These are phyloP conservation scores for Phytophthora kernoviae DNA, from an alignment of 352 stramenopile species.

Conservation along the genomic window DNA sequence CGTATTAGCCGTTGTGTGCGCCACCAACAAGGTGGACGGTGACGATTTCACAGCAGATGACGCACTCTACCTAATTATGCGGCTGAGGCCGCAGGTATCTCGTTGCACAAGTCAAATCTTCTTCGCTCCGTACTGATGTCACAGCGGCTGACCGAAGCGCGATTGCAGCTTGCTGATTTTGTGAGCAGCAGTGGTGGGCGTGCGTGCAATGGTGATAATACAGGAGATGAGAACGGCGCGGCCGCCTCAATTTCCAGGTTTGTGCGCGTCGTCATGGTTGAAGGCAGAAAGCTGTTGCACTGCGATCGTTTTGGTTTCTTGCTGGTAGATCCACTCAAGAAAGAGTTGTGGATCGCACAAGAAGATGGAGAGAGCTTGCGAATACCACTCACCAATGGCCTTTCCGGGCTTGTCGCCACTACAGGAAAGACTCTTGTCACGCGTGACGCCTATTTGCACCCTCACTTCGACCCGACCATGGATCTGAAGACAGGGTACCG, in stretches of 20 bases:
- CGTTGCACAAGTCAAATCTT: slow-evolving; percentile 72
- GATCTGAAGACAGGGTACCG: slow-evolving; percentile 74
- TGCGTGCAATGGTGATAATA: slow-evolving; percentile 23
- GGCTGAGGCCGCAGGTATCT: slow-evolving; percentile 71
- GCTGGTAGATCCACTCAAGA: slow-evolving; percentile 68
- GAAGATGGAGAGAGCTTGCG: slow-evolving; percentile 57
- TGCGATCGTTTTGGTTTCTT: slow-evolving; percentile 71
- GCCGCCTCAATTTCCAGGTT: slow-evolving; percentile 59
- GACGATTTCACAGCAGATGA: slow-evolving; percentile 74
- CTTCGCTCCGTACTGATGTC: slow-evolving; percentile 69
- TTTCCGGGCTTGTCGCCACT: slow-evolving; percentile 56
- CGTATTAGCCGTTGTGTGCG: slow-evolving; percentile 67
- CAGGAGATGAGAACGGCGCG: slow-evolving; percentile 44
- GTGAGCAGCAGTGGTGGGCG: slow-evolving; percentile 44
- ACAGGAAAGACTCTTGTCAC: slow-evolving; percentile 56
- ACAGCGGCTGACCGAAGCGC: slow-evolving; percentile 66
- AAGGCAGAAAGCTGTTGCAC: slow-evolving; percentile 60
- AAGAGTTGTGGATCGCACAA: slow-evolving; percentile 73
- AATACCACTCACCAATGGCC: slow-evolving; percentile 68
- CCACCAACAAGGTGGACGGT: slow-evolving; percentile 72
- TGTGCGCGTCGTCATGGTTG: slow-evolving; percentile 57
- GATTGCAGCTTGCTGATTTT: slow-evolving; percentile 65
- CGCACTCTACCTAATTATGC: slow-evolving; percentile 74
- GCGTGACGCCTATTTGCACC: slow-evolving; percentile 62
- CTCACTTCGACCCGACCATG: slow-evolving; percentile 61